Conservation (phyloP, 306 rosid species). For the Sophora flavescens region DNA sequence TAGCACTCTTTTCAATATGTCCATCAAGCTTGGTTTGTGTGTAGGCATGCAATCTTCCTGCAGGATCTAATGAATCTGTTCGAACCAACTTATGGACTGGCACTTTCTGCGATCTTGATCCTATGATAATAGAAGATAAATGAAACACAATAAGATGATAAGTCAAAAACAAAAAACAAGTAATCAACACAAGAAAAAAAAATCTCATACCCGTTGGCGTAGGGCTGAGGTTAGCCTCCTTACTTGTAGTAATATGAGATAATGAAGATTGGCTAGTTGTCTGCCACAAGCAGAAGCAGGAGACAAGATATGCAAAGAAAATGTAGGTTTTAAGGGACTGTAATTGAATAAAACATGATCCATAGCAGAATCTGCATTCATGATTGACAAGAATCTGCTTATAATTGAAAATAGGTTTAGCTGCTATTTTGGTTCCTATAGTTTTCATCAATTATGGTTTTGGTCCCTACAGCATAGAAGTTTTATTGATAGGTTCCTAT, state of each 20-base stretch:
- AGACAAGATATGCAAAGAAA: slow-evolving; percentile 39
- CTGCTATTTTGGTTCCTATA: no score
- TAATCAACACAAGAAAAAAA: slow-evolving; percentile 40
- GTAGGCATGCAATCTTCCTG: slow-evolving; percentile 90
- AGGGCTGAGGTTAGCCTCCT: slow-evolving; percentile 60
- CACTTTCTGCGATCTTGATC: slow-evolving; percentile 76
- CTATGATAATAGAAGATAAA: slow-evolving; percentile 50
- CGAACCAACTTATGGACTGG: slow-evolving; percentile 88
- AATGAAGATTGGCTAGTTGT: slow-evolving; percentile 58
- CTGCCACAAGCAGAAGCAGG: slow-evolving; percentile 52
- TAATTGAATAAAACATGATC: slow-evolving; percentile 28
- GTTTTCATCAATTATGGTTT: no score
- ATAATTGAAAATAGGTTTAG: background rate
- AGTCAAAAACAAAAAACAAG: slow-evolving; percentile 37
- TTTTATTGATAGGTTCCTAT: no score
- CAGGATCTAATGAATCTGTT: slow-evolving; percentile 90
- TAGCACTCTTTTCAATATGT: slow-evolving; percentile 55
- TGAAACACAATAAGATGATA: slow-evolving; percentile 19
- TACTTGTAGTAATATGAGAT: slow-evolving; percentile 46
- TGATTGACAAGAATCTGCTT: slow-evolving; percentile 4
- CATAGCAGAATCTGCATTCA: slow-evolving; percentile 15
- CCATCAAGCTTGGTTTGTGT: slow-evolving; percentile 60
- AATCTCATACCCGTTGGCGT: slow-evolving; percentile 53
- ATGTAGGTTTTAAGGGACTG: slow-evolving; percentile 37
- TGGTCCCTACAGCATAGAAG: no score